Evolutionary conservation across 768 basidiomycete species (phyloP).

Genomic region (Melanogaster broomeanus): DNA sequence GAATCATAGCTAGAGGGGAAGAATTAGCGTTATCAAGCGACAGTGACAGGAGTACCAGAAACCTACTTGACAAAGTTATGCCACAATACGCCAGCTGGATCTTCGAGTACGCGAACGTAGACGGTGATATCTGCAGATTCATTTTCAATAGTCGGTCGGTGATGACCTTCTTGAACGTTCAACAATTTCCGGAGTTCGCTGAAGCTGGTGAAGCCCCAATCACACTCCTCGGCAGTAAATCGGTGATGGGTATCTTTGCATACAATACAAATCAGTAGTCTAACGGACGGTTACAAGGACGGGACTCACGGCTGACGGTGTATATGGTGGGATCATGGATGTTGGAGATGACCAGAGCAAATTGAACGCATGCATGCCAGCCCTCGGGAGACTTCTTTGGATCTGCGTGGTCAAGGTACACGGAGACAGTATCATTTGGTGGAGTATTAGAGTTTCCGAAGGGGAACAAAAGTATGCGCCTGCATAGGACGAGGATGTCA

Average conservation of each 20-base stretch:
- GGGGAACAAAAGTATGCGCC: conserved; percentile 97
- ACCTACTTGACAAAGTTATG: conserved; percentile 99
- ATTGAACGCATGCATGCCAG: conserved; percentile 99
- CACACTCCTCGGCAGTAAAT: conserved; percentile 98
- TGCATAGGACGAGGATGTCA: conserved; percentile 33
- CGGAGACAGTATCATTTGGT: conserved; percentile 97
- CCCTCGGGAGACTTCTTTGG: conserved; percentile 96
- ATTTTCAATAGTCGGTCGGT: conserved; percentile 93
- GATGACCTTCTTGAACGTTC: conserved; percentile 76
- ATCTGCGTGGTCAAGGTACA: conserved; percentile 98
- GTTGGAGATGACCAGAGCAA: conserved; percentile 97
- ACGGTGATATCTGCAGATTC: conserved; percentile 95
- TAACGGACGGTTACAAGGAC: conserved; percentile 29
- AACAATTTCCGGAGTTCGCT: conserved; percentile 95
- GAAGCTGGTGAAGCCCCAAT: conserved; percentile 99
- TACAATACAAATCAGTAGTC: neutral
- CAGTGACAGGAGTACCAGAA: neutral
- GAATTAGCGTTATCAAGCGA: conserved; percentile 19
- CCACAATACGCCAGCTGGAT: conserved; percentile 98
- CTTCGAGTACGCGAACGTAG: conserved; percentile 94
- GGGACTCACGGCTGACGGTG: conserved; percentile 84
- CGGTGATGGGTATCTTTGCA: conserved; percentile 93
- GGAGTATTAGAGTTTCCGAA: conserved; percentile 99
- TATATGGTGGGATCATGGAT: no score
- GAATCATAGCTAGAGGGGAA: no score